Evolutionary conservation across 805 yeast genomes (phyloP), one percentile per base, ranked within the genome.

Genomic region (Hyphopichia homilentoma): DNA sequence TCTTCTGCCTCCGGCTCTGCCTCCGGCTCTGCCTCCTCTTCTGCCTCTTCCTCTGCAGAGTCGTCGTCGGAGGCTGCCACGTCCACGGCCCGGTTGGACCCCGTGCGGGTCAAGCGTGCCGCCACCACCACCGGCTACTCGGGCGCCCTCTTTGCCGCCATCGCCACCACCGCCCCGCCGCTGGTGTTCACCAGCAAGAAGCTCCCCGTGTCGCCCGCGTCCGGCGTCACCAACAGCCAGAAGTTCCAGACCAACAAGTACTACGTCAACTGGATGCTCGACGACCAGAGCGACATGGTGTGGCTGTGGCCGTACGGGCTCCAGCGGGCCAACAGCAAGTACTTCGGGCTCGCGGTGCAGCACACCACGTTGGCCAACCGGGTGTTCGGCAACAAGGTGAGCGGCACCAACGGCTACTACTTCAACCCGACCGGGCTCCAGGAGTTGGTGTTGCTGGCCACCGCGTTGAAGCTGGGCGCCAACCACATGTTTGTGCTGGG

Each of bases 301-400:
- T 80, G 68, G 54, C 65, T 77, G 4, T 75, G 72, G 41, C 87
- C 88, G 14, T 81, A 78, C 48, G 60, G 68, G 1, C 9, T 29
- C 21, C 26, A 21, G 22, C 22, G 25, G 32, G 12, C 17, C 7
- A 29, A 11, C 11, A n/a, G 14, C 7, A n/a, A 9, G 7, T 29
- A 29, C 15, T 29, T 21, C 11, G 84, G 83, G 3, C 49, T 77
- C 30, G 84, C 75, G 3, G 61, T 81, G 18, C 68, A 74, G 30
- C 79, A 78, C 52, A 63, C 74, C 9, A 54, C 58, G 8, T 47
- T 57, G 4, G 45, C 57, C 24, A 68, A 63, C 33, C 51, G 69
- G 23, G 60, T 50, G 5, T 59, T 38, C 40, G 69, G 70, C 9
- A 63, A 65, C 7, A n/a, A n/a, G n/a, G 59, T 52, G 30, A 69